These are phyloP conservation scores for Penicillium sp. DNA, from an alignment of 2,329 filamentous ascomycete species.

Conservation along the genomic window DNA sequence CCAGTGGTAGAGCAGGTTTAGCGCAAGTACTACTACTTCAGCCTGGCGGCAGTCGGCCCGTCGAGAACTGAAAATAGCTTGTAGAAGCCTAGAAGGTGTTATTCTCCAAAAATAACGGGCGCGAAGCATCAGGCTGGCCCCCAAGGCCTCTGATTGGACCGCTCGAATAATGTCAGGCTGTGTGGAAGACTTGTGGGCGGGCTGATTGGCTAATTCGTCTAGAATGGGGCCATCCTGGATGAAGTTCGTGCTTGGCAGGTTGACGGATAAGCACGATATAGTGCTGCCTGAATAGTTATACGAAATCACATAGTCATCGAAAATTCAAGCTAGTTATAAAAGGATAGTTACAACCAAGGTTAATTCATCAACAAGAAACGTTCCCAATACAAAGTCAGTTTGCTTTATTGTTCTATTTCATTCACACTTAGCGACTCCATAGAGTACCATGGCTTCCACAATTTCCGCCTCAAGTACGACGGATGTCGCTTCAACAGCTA, in stretches of 20 bases:
- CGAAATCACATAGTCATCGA: neutral
- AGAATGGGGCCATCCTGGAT: neutral
- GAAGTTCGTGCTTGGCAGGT: neutral
- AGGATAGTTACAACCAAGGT: neutral
- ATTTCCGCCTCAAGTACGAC: neutral
- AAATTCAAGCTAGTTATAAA: neutral
- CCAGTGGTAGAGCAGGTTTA: too few species aligned
- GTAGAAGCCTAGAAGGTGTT: too few species aligned
- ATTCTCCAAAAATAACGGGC: neutral
- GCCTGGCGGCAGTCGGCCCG: too few species aligned
- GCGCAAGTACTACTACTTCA: too few species aligned
- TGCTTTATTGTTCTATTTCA: neutral
- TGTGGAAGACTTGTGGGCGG: neutral
- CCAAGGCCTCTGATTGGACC: neutral
- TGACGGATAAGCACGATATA: neutral
- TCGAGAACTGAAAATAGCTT: too few species aligned
- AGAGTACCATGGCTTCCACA: neutral
- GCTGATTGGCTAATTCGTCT: neutral
- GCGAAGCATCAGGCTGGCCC: neutral
- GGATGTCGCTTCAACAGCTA: slow-evolving; percentile 14
- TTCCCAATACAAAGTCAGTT: neutral
- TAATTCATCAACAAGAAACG: neutral
- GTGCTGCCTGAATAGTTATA: neutral
- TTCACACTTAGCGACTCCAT: neutral
- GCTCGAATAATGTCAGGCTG: neutral